Base-by-base conservation (phyloP, 2,329 filamentous ascomycete genomes). In the Cytospora paraplurivora region DNA sequence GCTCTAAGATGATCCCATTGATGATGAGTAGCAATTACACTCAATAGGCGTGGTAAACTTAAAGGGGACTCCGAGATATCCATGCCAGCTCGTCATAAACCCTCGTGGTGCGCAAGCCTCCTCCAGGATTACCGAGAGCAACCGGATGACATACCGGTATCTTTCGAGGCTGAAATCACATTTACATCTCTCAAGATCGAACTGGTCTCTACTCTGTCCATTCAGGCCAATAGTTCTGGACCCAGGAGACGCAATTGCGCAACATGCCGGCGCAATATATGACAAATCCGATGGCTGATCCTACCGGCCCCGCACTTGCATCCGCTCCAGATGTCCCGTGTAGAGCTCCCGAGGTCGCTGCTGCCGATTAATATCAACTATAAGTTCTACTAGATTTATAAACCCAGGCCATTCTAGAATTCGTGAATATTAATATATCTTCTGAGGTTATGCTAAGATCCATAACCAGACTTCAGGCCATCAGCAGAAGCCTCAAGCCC, bases 401-500 rank as follows among this genome's bases (percentile, higher is more conserved):
- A 44, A 7, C 17, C 3, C 27, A 27, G 27, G 27, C 27, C 19
- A 19, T 44, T 7, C 17, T 19, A 7, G 41, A 44, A 44, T 10
- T n/a, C 17, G 4, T n/a, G 41, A 47, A n/a, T 10, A n/a, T 21
- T 12, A 2, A 47, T 21, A 55, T 35, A 50, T 37, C 55, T 8
- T n/a, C 41, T 41, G 3, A 47, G 44, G n/a, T 37, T 52, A 57
- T 66, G 38, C 54, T 62, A 12, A 57, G 56, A 53, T 44, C 62
- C 12, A 35, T 59, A 8, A 37, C 55, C 4, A 59, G 65, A 62
- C 19, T 65, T 3, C 59, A 65, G 62, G 62, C 65, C 59, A 52
- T 67, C 15, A 41, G 54, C 11, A 55, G 56, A 62, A 65, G 62
- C 62, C 54, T 67, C 37, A 62, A 52, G 12, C 62, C 59, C 13